These are phyloP conservation scores for Spatholobus suberectus DNA, from an alignment of 306 rosid species.

Conservation along the genomic window DNA sequence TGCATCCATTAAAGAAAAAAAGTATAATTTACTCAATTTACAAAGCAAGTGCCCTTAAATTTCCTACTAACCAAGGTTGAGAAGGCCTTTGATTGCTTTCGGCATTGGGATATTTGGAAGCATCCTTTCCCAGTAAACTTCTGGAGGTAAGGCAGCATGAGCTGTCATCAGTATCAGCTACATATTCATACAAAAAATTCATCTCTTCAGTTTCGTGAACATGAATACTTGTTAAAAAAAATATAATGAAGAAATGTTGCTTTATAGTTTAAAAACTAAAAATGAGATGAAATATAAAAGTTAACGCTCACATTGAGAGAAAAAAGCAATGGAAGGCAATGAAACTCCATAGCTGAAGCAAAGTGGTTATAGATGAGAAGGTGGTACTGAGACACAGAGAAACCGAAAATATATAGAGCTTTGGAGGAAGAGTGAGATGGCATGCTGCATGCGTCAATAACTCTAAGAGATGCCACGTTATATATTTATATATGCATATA, in stretches of 20 bases:
- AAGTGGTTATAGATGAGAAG: not conserved
- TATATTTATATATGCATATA: too few species aligned
- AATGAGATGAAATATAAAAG: not conserved
- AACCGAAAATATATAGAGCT: not conserved
- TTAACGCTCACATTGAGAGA: not conserved
- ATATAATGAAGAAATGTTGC: not conserved
- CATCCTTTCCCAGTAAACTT: conserved; percentile 12
- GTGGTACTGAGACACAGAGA: not conserved
- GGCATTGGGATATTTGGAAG: conserved; percentile 7
- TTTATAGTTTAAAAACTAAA: not conserved
- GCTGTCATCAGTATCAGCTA: not conserved
- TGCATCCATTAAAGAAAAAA: too few species aligned
- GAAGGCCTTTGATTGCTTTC: not conserved
- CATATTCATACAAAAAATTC: not conserved
- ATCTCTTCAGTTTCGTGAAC: too few species aligned
- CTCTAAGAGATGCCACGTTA: too few species aligned
- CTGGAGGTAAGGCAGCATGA: not conserved
- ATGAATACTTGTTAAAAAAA: too few species aligned
- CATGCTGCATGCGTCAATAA: not conserved
- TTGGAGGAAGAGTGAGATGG: not conserved
- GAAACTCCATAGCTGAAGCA: not conserved
- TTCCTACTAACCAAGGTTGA: not conserved
- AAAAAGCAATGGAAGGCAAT: not conserved
- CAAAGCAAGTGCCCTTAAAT: not conserved
- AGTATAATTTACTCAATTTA: too few species aligned